Evolutionary conservation across 768 basidiomycete genomes (phyloP), one percentile per base, ranked within the genome.

Genomic region (Plicaturopsis crispa): DNA sequence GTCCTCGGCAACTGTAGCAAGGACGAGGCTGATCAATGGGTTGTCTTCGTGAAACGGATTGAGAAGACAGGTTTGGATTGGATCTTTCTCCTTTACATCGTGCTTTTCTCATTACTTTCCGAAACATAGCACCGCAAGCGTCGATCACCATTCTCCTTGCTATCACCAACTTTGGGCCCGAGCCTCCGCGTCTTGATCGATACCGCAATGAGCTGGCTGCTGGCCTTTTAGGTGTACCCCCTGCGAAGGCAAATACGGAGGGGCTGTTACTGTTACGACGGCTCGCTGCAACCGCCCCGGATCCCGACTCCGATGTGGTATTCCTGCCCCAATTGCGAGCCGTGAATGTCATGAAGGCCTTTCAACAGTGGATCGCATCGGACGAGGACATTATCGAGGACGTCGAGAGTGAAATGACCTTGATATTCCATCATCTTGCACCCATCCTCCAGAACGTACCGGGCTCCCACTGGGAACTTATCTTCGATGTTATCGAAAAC

Each of bases 181-280:
- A 92, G 46, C 77, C 78, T 6, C 73, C 72, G 0, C 74, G 75
- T 14, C 68, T 94, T 17, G 82, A 86, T 48, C 71, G 88, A 14
- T 85, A 84, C 51, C 75, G 92, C 14, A 96, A 93, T 54, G 91
- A 96, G 57, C 69, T 93, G 7, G 93, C 94, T 0, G 83, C 88
- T n/a, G 70, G 69, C 14, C 56, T 92, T 4, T 62, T 85, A 0
- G 84, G 83, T 17, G 67, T 96, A 11, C 70, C 71, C 1, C 54
- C 82, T 0, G 48, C 58, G 4, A 73, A 77, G 31, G 80, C 78
- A n/a, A 77, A 80, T 43, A 70, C 69, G 0, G 73, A 78, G 7
- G 93, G 91, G 1, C 63, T 94, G 4, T 55, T 75, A 18, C 56
- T 75, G 1, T 69, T 97, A 6, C 73, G 84, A 7, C 70, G 78